Evolutionary conservation across 352 stramenopile genomes (phyloP).

Genomic region (Halophytophthora polymorphica): DNA sequence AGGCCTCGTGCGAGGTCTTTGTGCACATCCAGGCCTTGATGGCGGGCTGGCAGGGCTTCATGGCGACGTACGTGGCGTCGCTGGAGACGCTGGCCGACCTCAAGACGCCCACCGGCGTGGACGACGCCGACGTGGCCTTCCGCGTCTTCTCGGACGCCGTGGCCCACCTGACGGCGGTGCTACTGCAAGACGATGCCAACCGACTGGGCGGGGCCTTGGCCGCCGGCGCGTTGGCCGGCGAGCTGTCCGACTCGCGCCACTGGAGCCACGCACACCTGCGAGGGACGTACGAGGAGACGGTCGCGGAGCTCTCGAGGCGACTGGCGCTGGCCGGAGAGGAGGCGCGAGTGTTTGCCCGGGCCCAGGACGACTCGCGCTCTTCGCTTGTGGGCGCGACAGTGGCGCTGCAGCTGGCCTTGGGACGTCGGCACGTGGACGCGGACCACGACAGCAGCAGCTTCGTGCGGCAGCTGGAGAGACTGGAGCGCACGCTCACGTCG

Average conservation of each 20-base stretch:
- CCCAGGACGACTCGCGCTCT: conserved; percentile 12
- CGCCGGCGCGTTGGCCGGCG: conserved; percentile 33
- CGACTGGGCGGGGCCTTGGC: conserved; percentile 22
- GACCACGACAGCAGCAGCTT: conserved; percentile 17
- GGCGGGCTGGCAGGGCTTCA: conserved; percentile 42
- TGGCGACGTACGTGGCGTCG: conserved; percentile 34
- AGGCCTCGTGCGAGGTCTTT: conserved; percentile 16
- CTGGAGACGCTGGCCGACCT: conserved; percentile 35
- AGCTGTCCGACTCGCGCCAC: conserved; percentile 34
- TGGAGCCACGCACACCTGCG: conserved; percentile 30
- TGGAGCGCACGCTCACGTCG: conserved; percentile 22
- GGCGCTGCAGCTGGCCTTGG: conserved; percentile 36
- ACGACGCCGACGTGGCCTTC: conserved; percentile 31
- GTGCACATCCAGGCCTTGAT: conserved; percentile 33
- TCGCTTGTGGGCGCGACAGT: conserved; percentile 22
- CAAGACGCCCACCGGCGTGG: conserved; percentile 40
- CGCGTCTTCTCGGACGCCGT: conserved; percentile 39
- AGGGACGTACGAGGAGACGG: conserved; percentile 17
- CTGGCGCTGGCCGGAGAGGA: conserved; percentile 36
- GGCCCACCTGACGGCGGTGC: conserved; percentile 7
- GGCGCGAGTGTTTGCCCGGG: conserved; percentile 29
- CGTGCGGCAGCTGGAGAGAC: conserved; percentile 16
- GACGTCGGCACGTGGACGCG: conserved; percentile 20
- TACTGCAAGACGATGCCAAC: conserved; percentile 14
- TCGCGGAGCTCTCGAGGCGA: conserved; percentile 19